Percentiles rank a stretch among this genome's conserved stretches.
Conservation (phyloP, 176 grass and related monocot genomes). For the Alloteropsis semialata region DNA sequence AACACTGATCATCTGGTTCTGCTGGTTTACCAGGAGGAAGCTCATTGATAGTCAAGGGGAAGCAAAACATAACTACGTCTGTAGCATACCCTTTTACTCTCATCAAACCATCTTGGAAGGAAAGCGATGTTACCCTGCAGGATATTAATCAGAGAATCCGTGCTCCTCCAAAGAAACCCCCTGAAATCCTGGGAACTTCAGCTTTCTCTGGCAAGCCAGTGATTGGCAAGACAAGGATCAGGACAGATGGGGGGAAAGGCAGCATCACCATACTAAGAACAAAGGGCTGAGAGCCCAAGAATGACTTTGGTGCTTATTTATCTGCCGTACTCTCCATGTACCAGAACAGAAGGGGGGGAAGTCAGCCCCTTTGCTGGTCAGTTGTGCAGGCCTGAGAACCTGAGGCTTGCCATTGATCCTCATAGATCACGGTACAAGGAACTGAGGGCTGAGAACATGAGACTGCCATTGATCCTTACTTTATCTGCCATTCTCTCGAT, state of each 20-base stretch:
- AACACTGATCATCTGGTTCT: slow-evolving; percentile 26
- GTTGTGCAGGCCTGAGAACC: slow-evolving; percentile 49
- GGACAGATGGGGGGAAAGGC: slow-evolving; percentile 84
- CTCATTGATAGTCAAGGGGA: slow-evolving; percentile 48
- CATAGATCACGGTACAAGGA: slow-evolving; percentile 51
- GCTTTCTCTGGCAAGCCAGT: slow-evolving; percentile 87
- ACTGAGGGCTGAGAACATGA: slow-evolving; percentile 57
- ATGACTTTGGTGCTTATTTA: slow-evolving; percentile 13
- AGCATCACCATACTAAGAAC: slow-evolving; percentile 96
- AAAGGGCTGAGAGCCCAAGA: slow-evolving; percentile 62
- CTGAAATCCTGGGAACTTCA: slow-evolving; percentile 56
- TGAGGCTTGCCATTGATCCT: background rate
- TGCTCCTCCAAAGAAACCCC: slow-evolving; percentile 55
- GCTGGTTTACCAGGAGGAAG: slow-evolving; percentile 46
- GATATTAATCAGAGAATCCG: slow-evolving; percentile 79
- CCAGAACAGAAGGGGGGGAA: slow-evolving; percentile 66
- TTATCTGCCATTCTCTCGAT: slow-evolving; percentile 30
- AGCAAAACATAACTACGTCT: slow-evolving; percentile 54
- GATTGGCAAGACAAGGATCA: slow-evolving; percentile 84
- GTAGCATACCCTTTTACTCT: slow-evolving; percentile 84
- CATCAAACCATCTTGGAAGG: slow-evolving; percentile 79
- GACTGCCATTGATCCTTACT: slow-evolving; percentile 8
- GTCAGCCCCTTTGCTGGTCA: slow-evolving; percentile 43
- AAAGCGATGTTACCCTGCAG: slow-evolving; percentile 71
- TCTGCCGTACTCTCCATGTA: background rate